Evolutionary conservation across 2,329 filamentous ascomycete genomes (phyloP), one percentile per base, ranked within the genome.

Genomic region (Plectosphaerella sp.): DNA sequence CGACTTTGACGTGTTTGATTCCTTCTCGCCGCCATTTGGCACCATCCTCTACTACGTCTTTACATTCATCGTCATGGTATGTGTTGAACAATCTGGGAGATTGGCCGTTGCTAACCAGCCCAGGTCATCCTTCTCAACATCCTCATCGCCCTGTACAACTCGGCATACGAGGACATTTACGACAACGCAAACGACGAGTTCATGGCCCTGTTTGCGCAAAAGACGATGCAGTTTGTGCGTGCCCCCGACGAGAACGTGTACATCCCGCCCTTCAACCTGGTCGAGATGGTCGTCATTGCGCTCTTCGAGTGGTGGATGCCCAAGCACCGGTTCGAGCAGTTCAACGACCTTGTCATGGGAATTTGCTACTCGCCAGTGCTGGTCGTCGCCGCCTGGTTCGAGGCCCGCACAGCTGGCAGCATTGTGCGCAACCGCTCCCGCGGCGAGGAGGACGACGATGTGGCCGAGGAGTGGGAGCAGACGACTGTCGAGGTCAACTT

Each of bases 161-260:
- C 87, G 46, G 91, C 94, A 2, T 97, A 99, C 66, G 89, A 95
- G 64, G 91, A 96, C 68, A 95, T 97, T 54, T 95, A 92, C 62
- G 86, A 89, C 45, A 92, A 99, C 64, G 91, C 94, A 5, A 88
- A 91, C 58, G 94, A 99, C 68, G 94, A 99, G 69, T 99, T 91
- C 70, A 86, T 99, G 67, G 93, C 91, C 0, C 81, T 97, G 4
- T 97, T 96, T 70, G 82, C 90, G 0, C 89, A 95, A 60, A 96
- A 96, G 71, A 97, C 94, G 0, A 90, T 97, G 80, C 91, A 96
- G 63, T 99, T 97, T 63, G 90, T 97, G 16, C 89, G 94, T 47
- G 94, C 94, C 0, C 94, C 94, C 0, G 94, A 99, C 62, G 94
- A 99, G 69, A 99, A 99, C 61, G 94, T 99, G 51, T 99, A 94